Evolutionary conservation across 306 rosid genomes (phyloP).

Genomic region (Inga oerstediana): DNA sequence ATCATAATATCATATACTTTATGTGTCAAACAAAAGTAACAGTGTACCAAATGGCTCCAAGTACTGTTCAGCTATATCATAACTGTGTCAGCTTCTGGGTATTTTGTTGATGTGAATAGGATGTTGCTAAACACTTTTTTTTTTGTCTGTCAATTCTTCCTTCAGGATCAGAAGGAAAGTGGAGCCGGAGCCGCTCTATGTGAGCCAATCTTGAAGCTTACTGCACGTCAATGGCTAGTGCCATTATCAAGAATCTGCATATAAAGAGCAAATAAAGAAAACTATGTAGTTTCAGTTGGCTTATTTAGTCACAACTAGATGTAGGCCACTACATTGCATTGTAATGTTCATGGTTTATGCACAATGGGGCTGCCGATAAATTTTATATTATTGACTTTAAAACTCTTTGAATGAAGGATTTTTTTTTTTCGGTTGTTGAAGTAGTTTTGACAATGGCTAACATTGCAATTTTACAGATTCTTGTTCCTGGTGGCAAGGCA

Average conservation of each 20-base stretch:
- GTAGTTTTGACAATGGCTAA: not conserved
- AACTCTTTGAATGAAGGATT: slow-evolving; percentile 5
- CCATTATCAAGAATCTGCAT: slow-evolving; percentile 2
- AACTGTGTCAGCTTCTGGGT: not conserved
- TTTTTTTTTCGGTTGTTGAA: slow-evolving; percentile 2
- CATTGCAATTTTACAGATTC: not conserved
- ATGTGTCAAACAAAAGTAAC: not conserved
- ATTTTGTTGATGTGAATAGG: not conserved
- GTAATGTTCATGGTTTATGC: not conserved
- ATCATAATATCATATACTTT: no score
- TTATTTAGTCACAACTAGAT: not conserved
- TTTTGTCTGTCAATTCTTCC: slow-evolving; percentile 33
- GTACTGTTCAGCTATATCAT: not conserved
- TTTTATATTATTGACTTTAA: not conserved
- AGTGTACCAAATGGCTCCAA: not conserved
- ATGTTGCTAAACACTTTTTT: slow-evolving; percentile 17
- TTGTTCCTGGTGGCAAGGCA: not conserved
- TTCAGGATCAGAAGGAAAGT: slow-evolving; percentile 84
- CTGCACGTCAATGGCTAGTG: not conserved
- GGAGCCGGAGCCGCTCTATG: slow-evolving; percentile 81
- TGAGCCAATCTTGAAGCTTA: slow-evolving; percentile 23
- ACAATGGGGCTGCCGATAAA: not conserved
- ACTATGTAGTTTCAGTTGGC: not conserved
- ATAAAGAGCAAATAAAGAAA: slow-evolving; percentile 10
- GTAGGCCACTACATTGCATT: not conserved